Evolutionary conservation across 768 basidiomycete genomes (phyloP).

Genomic region (Lanmaoa pseudosensibilis): DNA sequence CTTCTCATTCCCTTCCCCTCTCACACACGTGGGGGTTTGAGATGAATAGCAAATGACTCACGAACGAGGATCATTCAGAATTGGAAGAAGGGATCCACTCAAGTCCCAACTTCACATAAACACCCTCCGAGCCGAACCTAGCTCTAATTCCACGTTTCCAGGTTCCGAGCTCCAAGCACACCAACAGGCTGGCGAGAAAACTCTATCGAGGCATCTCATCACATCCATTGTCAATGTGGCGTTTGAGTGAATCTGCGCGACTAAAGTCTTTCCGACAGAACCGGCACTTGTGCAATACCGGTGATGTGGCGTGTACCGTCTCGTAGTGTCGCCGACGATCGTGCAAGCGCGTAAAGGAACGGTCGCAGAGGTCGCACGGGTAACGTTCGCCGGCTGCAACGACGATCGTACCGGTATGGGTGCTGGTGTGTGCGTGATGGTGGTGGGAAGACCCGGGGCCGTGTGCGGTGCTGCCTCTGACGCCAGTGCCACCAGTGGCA

Average conservation of each 20-base stretch:
- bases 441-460: not conserved
- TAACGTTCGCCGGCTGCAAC: constrained; percentile 53
- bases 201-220: constrained; percentile 54
- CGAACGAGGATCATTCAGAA: constrained; percentile 15
- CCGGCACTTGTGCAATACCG: constrained; percentile 66
- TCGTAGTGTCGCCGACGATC: constrained; percentile 82
- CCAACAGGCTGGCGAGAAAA: constrained; percentile 5
- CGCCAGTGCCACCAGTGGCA: constrained; percentile 6
- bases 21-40: constrained; percentile 10
- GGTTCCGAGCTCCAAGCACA: constrained; percentile 12
- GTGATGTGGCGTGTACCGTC: constrained; percentile 66
- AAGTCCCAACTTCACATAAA: constrained; percentile 15
- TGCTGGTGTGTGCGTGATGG: constrained; percentile 6
- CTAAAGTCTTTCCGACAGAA: constrained; percentile 79
- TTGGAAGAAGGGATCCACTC: constrained; percentile 4
- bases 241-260: constrained; percentile 76
- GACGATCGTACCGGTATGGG: constrained; percentile 17
- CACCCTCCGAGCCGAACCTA: constrained; percentile 9
- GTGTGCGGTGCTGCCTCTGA: constrained; percentile 17
- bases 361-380: constrained; percentile 72
- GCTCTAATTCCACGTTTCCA: constrained; percentile 14
- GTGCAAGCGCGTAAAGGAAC: constrained; percentile 78
- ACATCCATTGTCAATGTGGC: constrained; percentile 81
- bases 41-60: constrained; percentile 19
- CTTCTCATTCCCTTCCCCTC: not conserved